Evolutionary conservation across 805 yeast genomes (phyloP).

Genomic region (Cyberlindnera subsufficiens): DNA sequence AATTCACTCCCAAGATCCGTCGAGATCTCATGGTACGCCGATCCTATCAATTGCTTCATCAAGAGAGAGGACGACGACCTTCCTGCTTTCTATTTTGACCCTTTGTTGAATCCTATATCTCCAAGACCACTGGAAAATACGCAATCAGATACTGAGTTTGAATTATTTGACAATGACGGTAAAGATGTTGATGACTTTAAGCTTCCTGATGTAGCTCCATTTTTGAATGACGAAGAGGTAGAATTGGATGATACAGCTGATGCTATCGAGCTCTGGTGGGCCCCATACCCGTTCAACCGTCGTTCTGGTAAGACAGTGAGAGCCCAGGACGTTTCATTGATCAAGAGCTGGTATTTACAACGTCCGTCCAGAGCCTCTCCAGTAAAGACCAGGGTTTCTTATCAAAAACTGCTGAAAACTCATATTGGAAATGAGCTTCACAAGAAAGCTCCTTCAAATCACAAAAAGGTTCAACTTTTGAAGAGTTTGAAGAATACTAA

Average conservation of each 20-base stretch:
- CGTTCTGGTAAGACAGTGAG: conserved; percentile 68
- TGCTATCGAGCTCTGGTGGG: conserved; percentile 68
- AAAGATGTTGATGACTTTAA: conserved; percentile 34
- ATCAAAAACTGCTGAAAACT: conserved; percentile 81
- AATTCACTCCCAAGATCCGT: conserved; percentile 72
- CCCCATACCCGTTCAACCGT: conserved; percentile 81
- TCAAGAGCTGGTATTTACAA: conserved; percentile 77
- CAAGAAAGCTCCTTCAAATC: conserved; percentile 34
- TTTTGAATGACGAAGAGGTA: conserved; percentile 40
- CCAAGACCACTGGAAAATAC: conserved; percentile 24
- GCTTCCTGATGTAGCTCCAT: conserved; percentile 44
- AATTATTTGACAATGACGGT: conserved; percentile 23
- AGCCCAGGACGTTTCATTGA: conserved; percentile 84
- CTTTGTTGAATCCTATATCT: conserved; percentile 50
- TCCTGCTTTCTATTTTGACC: conserved; percentile 53
- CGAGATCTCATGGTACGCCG: conserved; percentile 54
- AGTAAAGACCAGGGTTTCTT: conserved; percentile 76
- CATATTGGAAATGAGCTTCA: conserved; percentile 70
- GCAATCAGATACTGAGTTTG: conserved; percentile 18
- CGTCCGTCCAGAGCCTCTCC: conserved; percentile 58
- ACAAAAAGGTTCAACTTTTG: conserved; percentile 52
- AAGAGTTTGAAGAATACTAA: conserved; percentile 70
- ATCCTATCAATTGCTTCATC: conserved; percentile 49
- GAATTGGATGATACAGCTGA: conserved; percentile 40
- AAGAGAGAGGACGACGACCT: conserved; percentile 38